A percentile compares a stretch with the other conserved stretches of the same genome.
These are phyloP conservation scores for Epicoccum sorghinum DNA, from an alignment of 2,329 filamentous ascomycete species.

Conservation along the genomic window DNA sequence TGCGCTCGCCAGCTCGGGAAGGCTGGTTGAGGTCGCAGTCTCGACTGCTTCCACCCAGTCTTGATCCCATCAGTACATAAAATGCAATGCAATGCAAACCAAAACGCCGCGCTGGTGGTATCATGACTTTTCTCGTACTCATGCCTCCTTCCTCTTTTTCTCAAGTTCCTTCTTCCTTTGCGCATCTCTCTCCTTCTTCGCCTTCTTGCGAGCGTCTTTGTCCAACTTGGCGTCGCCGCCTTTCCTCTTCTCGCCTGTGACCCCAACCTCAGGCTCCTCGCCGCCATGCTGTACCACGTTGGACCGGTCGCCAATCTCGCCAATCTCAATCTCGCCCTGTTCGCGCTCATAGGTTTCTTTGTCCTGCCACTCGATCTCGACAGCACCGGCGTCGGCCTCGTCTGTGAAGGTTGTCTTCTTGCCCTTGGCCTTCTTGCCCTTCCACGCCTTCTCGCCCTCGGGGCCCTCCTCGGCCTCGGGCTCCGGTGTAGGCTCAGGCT, in stretches of 20 bases:
- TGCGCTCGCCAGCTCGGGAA: too few relatives aligned
- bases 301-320: slow-evolving; percentile 48
- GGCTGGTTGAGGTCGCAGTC: neutral
- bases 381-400: slow-evolving; percentile 1
- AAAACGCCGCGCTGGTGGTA: slow-evolving; percentile 16
- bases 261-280: slow-evolving; percentile 36
- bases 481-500: slow-evolving; percentile 51
- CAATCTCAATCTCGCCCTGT: slow-evolving; percentile 49
- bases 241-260: slow-evolving; percentile 38
- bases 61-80: neutral
- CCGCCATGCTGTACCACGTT: slow-evolving; percentile 39
- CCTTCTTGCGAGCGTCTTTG: slow-evolving; percentile 55
- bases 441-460: slow-evolving; percentile 10
- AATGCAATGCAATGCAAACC: neutral
- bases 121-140: slow-evolving; percentile 1
- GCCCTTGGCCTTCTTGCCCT: slow-evolving; percentile 21
- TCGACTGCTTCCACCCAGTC: neutral
- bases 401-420: slow-evolving; percentile 16
- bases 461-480: slow-evolving; percentile 37
- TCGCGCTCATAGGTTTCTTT: slow-evolving; percentile 52
- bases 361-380: slow-evolving; percentile 48
- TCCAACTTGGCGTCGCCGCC: slow-evolving; percentile 63
- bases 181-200: slow-evolving; percentile 57
- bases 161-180: slow-evolving; percentile 50
- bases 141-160: slow-evolving; percentile 33